Base-by-base conservation (phyloP, 371 early-diverging fungal species). In the Actinomortierella wolfii region DNA sequence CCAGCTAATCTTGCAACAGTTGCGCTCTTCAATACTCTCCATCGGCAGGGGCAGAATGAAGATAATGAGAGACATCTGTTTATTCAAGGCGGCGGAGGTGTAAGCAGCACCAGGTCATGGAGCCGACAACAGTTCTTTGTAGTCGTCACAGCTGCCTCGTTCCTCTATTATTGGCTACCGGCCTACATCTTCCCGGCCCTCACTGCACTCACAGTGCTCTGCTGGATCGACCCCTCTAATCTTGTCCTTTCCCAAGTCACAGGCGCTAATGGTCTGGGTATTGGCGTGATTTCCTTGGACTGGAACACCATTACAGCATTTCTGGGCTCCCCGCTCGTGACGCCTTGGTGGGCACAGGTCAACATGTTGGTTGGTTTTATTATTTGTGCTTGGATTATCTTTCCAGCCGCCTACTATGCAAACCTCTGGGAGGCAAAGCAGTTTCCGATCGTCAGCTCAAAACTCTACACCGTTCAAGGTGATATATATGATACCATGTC, bases 1-100 rank as follows among this genome's bases (percentile, higher is more conserved):
- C 96, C 96, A 2, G 69, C 83, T 2, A 83, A 79, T 21, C 79
- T 97, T 9, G 85, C 92, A 21, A 83, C 81, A 15, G 86, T 92
- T 9, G 87, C 94, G 0, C 63, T 95, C 43, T 83, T 93, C 61
- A 80, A 81, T 14, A 84, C 93, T 0, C 81, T 94, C 13, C 94
- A 94, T 56, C 71, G 77, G 26, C 59, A 44, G 20, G 66, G 68
- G 28, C 90, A 92, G 11, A 11, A 34, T 11, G 34, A 34, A 34
- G 34, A 34, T 4, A 11, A 34, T 6, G 34, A 34, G 20, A 61
- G 34, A 46, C 69, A 6, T 63, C 78, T 47, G 82, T 81, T 46
- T 71, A 76, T 34, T 81, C 85, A 67, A 90, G n/a, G 91, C 69
- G 73, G 83, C 67, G 69, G 87, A 34, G 34, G 34, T 6, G 34